phyloP scores from a whole-genome alignment of 352 stramenopile genomes.

The Aphanomyces cochlioides region DNA sequence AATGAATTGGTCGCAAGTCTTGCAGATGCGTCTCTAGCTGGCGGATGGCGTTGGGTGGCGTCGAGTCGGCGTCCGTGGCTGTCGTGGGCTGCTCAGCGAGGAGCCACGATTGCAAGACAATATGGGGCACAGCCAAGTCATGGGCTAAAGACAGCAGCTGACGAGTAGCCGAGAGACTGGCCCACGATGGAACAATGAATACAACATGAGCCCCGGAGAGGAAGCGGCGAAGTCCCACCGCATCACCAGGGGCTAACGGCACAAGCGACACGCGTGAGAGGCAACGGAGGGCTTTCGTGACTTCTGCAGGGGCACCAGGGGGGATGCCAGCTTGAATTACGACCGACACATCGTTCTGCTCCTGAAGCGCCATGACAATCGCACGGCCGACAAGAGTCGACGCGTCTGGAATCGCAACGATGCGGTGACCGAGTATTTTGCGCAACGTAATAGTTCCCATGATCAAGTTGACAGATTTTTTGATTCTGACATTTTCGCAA shows the following conservation, averaged over 20 bases:
- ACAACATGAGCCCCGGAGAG: not conserved
- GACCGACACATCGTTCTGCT: not conserved
- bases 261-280: slow-evolving; percentile 1
- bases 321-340: not conserved
- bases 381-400: slow-evolving; percentile 1
- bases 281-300: not conserved
- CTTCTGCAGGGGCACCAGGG: not conserved
- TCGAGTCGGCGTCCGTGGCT: not conserved
- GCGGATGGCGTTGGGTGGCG: not conserved
- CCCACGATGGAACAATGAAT: not conserved
- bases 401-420: slow-evolving; percentile 7
- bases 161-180: not conserved
- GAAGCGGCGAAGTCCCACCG: not conserved
- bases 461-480: not conserved
- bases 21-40: slow-evolving; percentile 9
- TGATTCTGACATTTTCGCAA: not conserved
- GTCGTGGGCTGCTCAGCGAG: too few species aligned
- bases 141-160: not conserved
- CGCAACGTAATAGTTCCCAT: slow-evolving; percentile 8
- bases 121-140: slow-evolving; percentile 1
- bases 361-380: not conserved
- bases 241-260: not conserved
- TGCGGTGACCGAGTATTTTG: slow-evolving; percentile 8
- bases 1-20: not conserved
- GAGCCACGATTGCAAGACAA: slow-evolving; percentile 12